Evolutionary conservation across 768 basidiomycete genomes (phyloP).

Genomic region (Inosperma sp.): DNA sequence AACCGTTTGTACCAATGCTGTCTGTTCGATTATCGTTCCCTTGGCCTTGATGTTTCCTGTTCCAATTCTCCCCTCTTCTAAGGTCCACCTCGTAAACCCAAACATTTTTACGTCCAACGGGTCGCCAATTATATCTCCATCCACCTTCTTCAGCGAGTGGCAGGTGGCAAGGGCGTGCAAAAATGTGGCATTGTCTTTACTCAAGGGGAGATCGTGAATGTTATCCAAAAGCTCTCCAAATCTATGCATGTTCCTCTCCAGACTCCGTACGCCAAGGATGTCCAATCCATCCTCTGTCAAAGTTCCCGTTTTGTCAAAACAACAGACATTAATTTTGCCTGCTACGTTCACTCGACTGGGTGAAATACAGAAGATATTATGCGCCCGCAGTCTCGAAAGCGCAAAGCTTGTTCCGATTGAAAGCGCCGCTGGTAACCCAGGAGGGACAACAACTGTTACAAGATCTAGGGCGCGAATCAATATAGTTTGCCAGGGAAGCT

Average conservation of each 20-base stretch:
- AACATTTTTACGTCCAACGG: constrained; percentile 99
- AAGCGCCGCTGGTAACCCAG: constrained; percentile 93
- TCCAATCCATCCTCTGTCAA: constrained; percentile 97
- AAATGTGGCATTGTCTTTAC: constrained; percentile 74
- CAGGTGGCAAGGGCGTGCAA: constrained; percentile 93
- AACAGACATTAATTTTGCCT: constrained; percentile 94
- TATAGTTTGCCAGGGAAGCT: constrained; percentile 91
- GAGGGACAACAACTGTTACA: constrained; percentile 96
- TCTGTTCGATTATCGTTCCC: constrained; percentile 59
- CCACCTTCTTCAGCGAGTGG: constrained; percentile 89
- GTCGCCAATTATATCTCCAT: constrained; percentile 87
- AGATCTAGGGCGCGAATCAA: constrained; percentile 88
- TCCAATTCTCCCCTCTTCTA: constrained; percentile 84
- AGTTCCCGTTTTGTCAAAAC: constrained; percentile 99
- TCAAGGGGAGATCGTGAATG: constrained; percentile 75
- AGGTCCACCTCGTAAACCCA: constrained; percentile 90
- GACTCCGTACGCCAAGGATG: constrained; percentile 86
- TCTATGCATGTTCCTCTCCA: constrained; percentile 67
- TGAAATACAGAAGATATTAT: constrained; percentile 93
- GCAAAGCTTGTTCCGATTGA: constrained; percentile 98
- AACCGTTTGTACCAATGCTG: constrained; percentile 92
- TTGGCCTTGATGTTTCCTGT: constrained; percentile 68
- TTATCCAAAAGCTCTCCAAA: constrained; percentile 91
- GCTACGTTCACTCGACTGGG: constrained; percentile 93
- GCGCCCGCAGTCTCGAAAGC: constrained; percentile 78